Percentiles rank a stretch among this genome's conserved stretches.
Evolutionary conservation across 352 stramenopile species (phyloP).

Genomic region (Globisporangium rhizosaccharum): DNA sequence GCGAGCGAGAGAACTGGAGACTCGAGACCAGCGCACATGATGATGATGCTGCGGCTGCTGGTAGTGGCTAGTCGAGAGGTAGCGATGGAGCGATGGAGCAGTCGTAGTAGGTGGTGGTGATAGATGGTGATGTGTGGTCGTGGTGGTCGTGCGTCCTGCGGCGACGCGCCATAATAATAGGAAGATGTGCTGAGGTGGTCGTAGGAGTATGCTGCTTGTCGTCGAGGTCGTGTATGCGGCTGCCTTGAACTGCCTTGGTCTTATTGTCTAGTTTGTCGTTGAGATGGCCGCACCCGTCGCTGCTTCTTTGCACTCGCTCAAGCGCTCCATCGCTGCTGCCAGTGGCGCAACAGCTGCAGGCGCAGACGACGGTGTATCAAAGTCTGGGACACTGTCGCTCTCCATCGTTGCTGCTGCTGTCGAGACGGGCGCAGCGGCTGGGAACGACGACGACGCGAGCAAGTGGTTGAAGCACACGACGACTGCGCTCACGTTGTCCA

Average conservation of each 20-base stretch:
- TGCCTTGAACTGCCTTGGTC: too few relatives aligned
- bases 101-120: too few relatives aligned
- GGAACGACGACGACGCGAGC: slow-evolving; percentile 15
- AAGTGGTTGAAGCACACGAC: slow-evolving; percentile 74
- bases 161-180: too few relatives aligned
- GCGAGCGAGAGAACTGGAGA: too few relatives aligned
- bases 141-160: too few relatives aligned
- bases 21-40: too few relatives aligned
- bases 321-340: background rate
- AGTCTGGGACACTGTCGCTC: background rate
- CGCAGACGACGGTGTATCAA: background rate
- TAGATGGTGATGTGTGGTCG: too few relatives aligned
- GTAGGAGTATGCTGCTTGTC: background rate
- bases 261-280: slow-evolving; percentile 20
- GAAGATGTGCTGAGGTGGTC: too few relatives aligned
- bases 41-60: too few relatives aligned
- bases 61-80: too few relatives aligned
- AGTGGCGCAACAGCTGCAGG: background rate
- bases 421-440: slow-evolving; percentile 3
- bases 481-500: slow-evolving; percentile 80
- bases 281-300: slow-evolving; percentile 3
- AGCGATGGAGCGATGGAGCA: too few relatives aligned
- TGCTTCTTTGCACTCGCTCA: slow-evolving; percentile 12
- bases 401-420: background rate
- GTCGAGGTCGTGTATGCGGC: background rate